A percentile compares a stretch with the other conserved stretches of the same genome.
phyloP scores from a whole-genome alignment of 208 protist species.

The Lotmaria passim region DNA sequence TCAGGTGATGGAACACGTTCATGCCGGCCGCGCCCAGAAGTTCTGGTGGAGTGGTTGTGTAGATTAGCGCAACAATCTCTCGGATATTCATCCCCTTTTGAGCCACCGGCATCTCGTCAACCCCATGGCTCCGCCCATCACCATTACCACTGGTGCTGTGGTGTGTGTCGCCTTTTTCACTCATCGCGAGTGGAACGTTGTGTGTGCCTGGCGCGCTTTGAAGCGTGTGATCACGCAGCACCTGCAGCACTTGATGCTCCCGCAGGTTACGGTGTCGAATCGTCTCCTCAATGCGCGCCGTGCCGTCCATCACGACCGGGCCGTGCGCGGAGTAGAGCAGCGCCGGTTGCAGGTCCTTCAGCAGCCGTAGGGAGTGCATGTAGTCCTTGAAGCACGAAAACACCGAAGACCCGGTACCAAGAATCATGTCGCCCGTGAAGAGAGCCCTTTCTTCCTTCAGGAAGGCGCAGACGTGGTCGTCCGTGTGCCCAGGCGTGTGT shows the following conservation, averaged over 20 bases:
- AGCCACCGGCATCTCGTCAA: not conserved
- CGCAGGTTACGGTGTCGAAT: conserved; percentile 56
- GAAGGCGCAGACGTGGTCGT: conserved; percentile 62
- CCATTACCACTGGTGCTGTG: not conserved
- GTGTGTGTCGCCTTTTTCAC: no score
- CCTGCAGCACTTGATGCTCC: conserved; percentile 62
- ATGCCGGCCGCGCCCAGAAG: conserved; percentile 51
- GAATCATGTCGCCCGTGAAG: conserved; percentile 71
- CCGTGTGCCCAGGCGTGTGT: conserved; percentile 69
- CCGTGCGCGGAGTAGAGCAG: conserved; percentile 70
- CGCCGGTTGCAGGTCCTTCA: conserved; percentile 33
- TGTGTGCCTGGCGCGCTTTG: not conserved
- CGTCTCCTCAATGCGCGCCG: conserved; percentile 53
- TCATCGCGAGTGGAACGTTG: no score
- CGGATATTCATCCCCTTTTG: conserved; percentile 41
- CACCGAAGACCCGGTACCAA: conserved; percentile 63
- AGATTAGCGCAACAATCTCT: conserved; percentile 52
- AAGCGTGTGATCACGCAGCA: conserved; percentile 29
- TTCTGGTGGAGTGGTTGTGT: conserved; percentile 43
- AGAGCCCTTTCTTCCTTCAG: conserved; percentile 60
- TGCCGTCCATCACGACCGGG: conserved; percentile 53
- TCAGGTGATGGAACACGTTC: conserved; percentile 73
- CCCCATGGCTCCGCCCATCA: not conserved
- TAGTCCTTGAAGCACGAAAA: conserved; percentile 70
- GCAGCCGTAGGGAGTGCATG: conserved; percentile 50